A percentile compares a stretch with the other conserved stretches of the same genome.
phyloP scores from a whole-genome alignment of 2,329 filamentous ascomycete species.

The Fusarium succisae region DNA sequence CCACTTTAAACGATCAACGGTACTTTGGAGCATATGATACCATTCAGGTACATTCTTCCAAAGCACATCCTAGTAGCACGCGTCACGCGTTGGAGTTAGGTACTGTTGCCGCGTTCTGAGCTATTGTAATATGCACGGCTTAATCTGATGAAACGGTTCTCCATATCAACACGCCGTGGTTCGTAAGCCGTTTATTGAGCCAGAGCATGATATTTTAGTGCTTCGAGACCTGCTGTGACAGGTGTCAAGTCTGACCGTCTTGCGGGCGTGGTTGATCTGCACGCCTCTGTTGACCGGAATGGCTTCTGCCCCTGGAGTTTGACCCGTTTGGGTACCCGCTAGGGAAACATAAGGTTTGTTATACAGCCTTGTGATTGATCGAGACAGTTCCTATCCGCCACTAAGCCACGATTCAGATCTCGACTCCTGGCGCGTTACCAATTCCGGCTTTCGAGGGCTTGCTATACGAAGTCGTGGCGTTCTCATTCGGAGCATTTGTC shows the following conservation, averaged over 20 bases:
- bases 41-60: no score
- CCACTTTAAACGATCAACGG: not conserved
- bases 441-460: not conserved
- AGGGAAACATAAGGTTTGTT: no score
- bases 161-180: not conserved
- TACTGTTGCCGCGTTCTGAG: no score
- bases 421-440: not conserved
- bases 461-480: not conserved
- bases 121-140: fast-evolving
- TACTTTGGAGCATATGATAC: not conserved
- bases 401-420: not conserved
- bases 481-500: not conserved
- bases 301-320: no score
- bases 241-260: not conserved
- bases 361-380: not conserved
- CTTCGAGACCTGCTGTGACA: not conserved
- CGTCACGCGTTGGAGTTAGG: not conserved
- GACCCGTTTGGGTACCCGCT: no score
- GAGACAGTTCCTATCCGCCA: not conserved
- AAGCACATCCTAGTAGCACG: not conserved
- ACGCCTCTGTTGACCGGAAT: not conserved
- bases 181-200: not conserved
- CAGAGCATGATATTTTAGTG: fast-evolving
- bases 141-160: not conserved
- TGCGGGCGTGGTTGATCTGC: not conserved